Evolutionary conservation across 257 asterid species (phyloP), one percentile per base, ranked within the genome.

Genomic region (Ilex aquifolium): DNA sequence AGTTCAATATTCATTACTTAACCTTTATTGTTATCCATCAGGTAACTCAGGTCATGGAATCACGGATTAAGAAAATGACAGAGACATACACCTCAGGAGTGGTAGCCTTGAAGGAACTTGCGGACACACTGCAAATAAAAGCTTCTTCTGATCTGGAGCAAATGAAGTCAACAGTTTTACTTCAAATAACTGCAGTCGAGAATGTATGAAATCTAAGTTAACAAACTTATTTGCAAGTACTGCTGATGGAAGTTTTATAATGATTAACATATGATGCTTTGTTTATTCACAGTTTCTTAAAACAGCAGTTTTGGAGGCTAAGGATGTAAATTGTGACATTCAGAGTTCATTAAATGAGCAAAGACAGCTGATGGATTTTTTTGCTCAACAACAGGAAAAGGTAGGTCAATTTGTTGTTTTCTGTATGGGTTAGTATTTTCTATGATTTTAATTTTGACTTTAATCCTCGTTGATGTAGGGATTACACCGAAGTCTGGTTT

Each of bases 311-410:
- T 16, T 68, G 69, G 95, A 88, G 78, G 90, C 96, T 3, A 76
- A 72, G 71, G 83, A 84, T 68, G 75, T 86, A 29, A 65, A 86
- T 67, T 65, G 70, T 36, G 93, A 79, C 68, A 77, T 88, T 60
- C 82, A 76, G 58, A 79, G 69, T 59, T 77, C 87, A 59, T 67
- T 88, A 48, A 61, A 67, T 32, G 95, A 86, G 63, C 93, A 84
- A 77, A 72, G 74, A 44, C 65, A 76, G 62, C 56, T 84, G 57
- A 44, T 86, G 75, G 83, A 74, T 53, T 82, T 78, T 77, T 80
- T 83, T 57, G 83, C 88, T 65, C 80, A 84, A 76, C 90, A 80
- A 75, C 88, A 77, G 50, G 78, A 85, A 71, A 90, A 88, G 95
- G 96, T 83, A 58, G 21, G 48, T 57, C 30, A 5, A 31, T 62